These are phyloP conservation scores for Aphanomyces astaci DNA, from an alignment of 352 stramenopile species.

Conservation along the genomic window DNA sequence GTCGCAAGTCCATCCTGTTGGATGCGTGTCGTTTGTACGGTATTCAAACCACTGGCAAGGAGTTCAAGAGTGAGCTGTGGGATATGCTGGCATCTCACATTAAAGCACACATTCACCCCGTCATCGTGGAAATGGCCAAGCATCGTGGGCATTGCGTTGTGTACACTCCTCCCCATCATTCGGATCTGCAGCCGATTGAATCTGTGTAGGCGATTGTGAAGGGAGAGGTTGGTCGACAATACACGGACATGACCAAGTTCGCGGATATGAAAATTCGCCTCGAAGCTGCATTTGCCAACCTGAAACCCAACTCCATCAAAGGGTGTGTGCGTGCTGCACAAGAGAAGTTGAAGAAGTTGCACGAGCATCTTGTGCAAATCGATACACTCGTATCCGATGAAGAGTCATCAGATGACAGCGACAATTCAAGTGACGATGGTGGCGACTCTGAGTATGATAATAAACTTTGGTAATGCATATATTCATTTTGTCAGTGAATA, in stretches of 20 bases:
- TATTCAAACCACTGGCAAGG: neutral
- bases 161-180: too few relatives aligned
- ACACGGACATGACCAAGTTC: too few relatives aligned
- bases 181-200: neutral
- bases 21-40: neutral
- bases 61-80: too few relatives aligned
- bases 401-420: too few relatives aligned
- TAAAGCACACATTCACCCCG: slow-evolving; percentile 1
- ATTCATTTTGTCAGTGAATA: too few relatives aligned
- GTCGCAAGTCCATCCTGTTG: neutral
- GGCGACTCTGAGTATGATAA: too few relatives aligned
- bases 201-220: slow-evolving; percentile 6
- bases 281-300: neutral
- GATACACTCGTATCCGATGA: too few relatives aligned
- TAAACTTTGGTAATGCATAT: too few relatives aligned
- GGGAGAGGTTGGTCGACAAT: neutral
- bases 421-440: too few relatives aligned
- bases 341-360: neutral
- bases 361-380: too few relatives aligned
- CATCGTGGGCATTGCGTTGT: neutral
- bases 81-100: neutral
- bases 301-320: neutral
- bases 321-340: neutral
- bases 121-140: neutral
- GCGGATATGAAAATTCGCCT: slow-evolving; percentile 10